These are phyloP conservation scores for Phytophthora aleatoria DNA, from an alignment of 352 stramenopile species.

Conservation along the genomic window DNA sequence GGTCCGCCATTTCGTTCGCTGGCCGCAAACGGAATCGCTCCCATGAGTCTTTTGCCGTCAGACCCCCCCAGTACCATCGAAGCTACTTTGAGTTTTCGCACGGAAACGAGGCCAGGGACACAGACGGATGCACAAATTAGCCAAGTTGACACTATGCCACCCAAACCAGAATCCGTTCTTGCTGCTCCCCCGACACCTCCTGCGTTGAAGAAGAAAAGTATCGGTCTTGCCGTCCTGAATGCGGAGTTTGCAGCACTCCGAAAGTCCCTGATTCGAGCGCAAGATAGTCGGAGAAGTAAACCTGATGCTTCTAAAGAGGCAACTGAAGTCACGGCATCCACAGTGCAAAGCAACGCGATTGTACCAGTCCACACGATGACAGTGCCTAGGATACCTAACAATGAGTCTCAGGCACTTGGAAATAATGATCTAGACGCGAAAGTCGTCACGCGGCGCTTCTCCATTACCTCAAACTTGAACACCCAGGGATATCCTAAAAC, in stretches of 20 bases:
- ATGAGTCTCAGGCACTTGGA: neutral
- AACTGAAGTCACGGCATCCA: neutral
- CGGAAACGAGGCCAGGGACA: constrained; percentile 16
- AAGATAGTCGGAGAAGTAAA: constrained; percentile 18
- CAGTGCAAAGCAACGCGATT: neutral
- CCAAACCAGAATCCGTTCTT: constrained; percentile 2
- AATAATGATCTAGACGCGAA: constrained; percentile 28
- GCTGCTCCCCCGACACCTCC: neutral
- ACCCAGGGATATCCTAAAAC: constrained; percentile 4
- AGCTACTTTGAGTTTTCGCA: constrained; percentile 13
- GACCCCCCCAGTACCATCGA: constrained; percentile 14
- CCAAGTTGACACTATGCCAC: constrained; percentile 12
- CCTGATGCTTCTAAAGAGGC: constrained; percentile 16
- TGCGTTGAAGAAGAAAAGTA: constrained; percentile 31
- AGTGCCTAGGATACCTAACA: neutral
- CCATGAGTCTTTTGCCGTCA: constrained; percentile 14
- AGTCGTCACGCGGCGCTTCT: constrained; percentile 43
- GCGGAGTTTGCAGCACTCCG: constrained; percentile 27
- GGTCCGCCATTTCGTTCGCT: constrained; percentile 3
- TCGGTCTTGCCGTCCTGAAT: constrained; percentile 30
- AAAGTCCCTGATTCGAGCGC: constrained; percentile 18
- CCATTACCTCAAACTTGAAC: constrained; percentile 26
- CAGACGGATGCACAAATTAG: constrained; percentile 14
- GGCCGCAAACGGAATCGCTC: constrained; percentile 9
- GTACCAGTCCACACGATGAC: neutral